Base-by-base conservation (phyloP, 495 filamentous ascomycete genomes). In the Lineolata rhizophorae region DNA sequence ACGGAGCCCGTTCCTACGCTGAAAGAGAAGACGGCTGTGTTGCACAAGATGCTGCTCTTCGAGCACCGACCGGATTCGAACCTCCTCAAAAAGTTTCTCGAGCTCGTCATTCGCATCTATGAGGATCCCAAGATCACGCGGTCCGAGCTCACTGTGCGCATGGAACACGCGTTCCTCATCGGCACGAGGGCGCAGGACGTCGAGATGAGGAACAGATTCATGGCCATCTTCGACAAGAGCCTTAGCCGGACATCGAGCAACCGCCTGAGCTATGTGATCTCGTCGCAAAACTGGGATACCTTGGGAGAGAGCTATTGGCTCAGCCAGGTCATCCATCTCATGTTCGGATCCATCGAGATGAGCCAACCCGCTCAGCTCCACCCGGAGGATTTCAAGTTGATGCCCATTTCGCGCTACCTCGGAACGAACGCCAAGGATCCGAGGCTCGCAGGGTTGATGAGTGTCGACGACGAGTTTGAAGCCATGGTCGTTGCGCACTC, bases 141-240 rank as follows among this genome's bases (percentile, higher is more conserved):
- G 29, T 92, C 90, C 0, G 90, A 99, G 51, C 61, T 99, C 29
- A 94, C 90, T 0, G 90, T 99, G 4, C 67, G 90, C 14, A 68
- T 99, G 59, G 90, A 99, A 54, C 84, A 91, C 50, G 87, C 90
- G 10, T 99, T 99, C 62, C 60, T 99, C 40, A 83, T 99, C 32
- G 90, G 90, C 21, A 85, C 83, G 2, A 58, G 90, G 49, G 87
- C 85, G 4, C 76, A 84, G 42, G 87, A 99, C 49, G 76, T 94
- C 12, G 81, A 92, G 31, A 92, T 94, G 83, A 75, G 90, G 18
- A 91, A 91, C 44, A 73, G 85, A 18, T 95, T 95, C 55, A 76
- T 94, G 67, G 63, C 59, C 15, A 91, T 99, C 38, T 93, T 95
- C 36, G 85, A 95, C 53, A 72, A 72, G 42, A 90, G 78, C 48